phyloP scores from a whole-genome alignment of 2,329 filamentous ascomycete genomes.

The Nakataea oryzae region DNA sequence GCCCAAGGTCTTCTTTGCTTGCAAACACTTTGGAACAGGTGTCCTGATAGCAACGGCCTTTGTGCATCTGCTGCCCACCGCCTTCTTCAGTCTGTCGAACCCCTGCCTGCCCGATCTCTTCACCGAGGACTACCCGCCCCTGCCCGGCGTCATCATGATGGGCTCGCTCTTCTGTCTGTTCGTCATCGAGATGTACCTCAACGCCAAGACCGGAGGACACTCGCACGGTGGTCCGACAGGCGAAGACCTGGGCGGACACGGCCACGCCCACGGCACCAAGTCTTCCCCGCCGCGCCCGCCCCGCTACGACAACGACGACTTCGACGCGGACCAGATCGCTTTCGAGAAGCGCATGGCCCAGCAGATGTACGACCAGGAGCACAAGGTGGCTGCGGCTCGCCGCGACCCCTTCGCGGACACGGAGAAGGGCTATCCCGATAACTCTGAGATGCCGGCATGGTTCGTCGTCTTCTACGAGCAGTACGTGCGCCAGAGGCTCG shows the following conservation, averaged over 20 bases:
- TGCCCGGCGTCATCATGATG: conserved; percentile 59
- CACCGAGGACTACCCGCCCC: conserved; percentile 46
- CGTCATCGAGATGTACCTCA: conserved; percentile 51
- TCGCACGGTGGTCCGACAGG: conserved; percentile 47
- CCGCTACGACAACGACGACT: conserved; percentile 18
- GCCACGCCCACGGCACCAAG: conserved; percentile 5
- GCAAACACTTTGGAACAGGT: conserved; percentile 60
- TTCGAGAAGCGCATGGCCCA: conserved; percentile 31
- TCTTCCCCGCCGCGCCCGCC: conserved; percentile 19
- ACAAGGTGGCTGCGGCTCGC: neutral
- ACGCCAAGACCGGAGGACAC: conserved; percentile 47
- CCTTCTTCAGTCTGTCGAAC: conserved; percentile 40
- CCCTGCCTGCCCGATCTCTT: conserved; percentile 50
- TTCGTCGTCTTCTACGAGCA: conserved; percentile 55
- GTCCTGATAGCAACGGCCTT: conserved; percentile 65
- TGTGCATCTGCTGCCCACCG: conserved; percentile 56
- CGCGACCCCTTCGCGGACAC: conserved; percentile 10
- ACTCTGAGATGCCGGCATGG: conserved; percentile 47
- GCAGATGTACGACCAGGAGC: conserved; percentile 25
- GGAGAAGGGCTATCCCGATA: conserved; percentile 7
- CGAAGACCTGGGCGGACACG: conserved; percentile 14
- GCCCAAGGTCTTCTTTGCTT: conserved; percentile 46
- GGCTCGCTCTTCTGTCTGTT: conserved; percentile 50
- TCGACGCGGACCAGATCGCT: conserved; percentile 22
- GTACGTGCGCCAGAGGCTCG: conserved; percentile 48